These are phyloP conservation scores for Globisporangium middletonii DNA, from an alignment of 352 stramenopile genomes.

Conservation along the genomic window DNA sequence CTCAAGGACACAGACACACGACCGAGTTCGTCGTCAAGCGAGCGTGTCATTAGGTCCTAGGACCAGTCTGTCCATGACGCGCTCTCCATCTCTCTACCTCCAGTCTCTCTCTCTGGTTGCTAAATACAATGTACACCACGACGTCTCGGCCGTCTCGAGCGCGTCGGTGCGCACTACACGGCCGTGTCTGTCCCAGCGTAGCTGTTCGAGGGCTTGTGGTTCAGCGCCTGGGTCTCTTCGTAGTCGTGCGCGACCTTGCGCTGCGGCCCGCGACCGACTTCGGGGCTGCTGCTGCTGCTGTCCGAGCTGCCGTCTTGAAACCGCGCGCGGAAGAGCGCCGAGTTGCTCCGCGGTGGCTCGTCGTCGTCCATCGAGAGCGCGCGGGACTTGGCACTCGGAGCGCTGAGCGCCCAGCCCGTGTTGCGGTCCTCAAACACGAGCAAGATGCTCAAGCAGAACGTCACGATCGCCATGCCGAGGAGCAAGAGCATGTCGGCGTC, in stretches of 20 bases:
- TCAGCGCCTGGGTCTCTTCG: slow-evolving; percentile 5
- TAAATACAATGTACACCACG: slow-evolving; percentile 14
- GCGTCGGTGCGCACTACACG: not conserved
- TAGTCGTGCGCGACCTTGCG: not conserved
- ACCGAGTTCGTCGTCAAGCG: too few species aligned
- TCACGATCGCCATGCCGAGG: slow-evolving; percentile 56
- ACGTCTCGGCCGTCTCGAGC: not conserved
- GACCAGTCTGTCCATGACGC: not conserved
- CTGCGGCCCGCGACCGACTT: not conserved
- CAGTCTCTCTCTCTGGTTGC: not conserved
- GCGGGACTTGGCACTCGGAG: slow-evolving; percentile 38
- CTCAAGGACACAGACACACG: not conserved
- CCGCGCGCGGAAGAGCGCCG: slow-evolving; percentile 30
- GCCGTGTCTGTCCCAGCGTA: slow-evolving; percentile 6
- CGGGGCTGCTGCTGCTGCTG: slow-evolving; percentile 5
- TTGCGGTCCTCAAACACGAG: slow-evolving; percentile 60
- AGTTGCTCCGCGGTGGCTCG: slow-evolving; percentile 32
- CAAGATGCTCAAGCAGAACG: slow-evolving; percentile 63
- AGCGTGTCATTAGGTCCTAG: too few species aligned
- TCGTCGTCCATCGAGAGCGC: slow-evolving; percentile 62
- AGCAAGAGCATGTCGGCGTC: slow-evolving; percentile 83
- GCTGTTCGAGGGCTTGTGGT: not conserved
- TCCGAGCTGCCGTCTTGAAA: slow-evolving; percentile 19
- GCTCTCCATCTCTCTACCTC: not conserved
- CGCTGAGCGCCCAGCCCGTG: slow-evolving; percentile 51